Conservation (phyloP, 2,329 filamentous ascomycete genomes). For the Helminthosporium solani region DNA sequence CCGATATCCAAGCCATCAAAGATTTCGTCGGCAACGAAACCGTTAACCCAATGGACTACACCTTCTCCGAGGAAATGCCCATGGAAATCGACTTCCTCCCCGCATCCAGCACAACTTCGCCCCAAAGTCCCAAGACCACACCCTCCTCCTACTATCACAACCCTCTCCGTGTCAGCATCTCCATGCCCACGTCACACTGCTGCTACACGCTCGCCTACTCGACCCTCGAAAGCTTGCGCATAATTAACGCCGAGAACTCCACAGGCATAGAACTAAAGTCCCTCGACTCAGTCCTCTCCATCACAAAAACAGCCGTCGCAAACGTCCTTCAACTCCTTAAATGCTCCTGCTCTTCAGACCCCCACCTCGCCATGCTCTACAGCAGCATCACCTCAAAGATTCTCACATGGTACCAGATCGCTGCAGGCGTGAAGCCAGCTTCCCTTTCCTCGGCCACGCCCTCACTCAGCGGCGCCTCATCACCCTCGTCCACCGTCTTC, state of each 20-base stretch:
- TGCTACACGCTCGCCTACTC: constrained; percentile 34
- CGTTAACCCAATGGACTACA: constrained; percentile 25
- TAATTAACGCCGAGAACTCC: constrained; percentile 21
- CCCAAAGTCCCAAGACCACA: constrained; percentile 21
- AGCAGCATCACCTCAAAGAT: constrained; percentile 37
- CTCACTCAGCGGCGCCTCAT: constrained; percentile 14
- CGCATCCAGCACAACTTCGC: constrained; percentile 15
- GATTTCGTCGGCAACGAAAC: constrained; percentile 26
- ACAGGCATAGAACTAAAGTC: constrained; percentile 20
- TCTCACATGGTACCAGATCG: constrained; percentile 36
- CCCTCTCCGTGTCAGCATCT: constrained; percentile 17
- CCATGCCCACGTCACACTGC: constrained; percentile 28
- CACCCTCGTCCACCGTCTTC: constrained; percentile 19
- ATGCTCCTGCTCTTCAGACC: constrained; percentile 35
- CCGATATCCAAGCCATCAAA: constrained; percentile 28
- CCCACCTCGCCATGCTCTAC: constrained; percentile 39
- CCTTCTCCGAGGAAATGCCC: constrained; percentile 16
- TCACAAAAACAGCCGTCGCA: constrained; percentile 27
- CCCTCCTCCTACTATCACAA: constrained; percentile 12
- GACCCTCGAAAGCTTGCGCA: constrained; percentile 32
- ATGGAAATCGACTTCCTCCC: constrained; percentile 16
- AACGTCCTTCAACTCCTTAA: constrained; percentile 31
- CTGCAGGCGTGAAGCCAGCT: constrained; percentile 23
- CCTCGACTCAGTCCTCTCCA: constrained; percentile 31
- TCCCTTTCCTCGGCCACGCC: constrained; percentile 13